Conservation (phyloP, 495 filamentous ascomycete species). For the Articulospora tetracladia region DNA sequence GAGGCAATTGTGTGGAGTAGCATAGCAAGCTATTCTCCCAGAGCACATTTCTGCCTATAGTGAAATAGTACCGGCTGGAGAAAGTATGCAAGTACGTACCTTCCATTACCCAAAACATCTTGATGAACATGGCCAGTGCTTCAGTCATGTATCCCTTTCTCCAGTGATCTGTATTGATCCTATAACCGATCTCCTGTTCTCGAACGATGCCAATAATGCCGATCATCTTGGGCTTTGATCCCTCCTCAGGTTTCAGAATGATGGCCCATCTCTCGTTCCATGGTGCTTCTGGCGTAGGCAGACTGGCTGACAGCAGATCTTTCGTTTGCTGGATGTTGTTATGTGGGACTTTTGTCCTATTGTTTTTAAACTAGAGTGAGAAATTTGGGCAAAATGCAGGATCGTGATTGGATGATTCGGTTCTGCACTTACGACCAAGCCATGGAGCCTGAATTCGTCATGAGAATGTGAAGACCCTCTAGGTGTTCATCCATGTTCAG, state of each 20-base stretch:
- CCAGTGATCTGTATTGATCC: slow-evolving; percentile 18
- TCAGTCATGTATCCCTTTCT: slow-evolving; percentile 24
- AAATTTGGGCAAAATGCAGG: neutral
- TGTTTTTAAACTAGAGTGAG: neutral
- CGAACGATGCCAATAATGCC: slow-evolving; percentile 12
- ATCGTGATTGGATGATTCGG: no score
- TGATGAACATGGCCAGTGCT: slow-evolving; percentile 17
- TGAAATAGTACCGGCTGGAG: no score
- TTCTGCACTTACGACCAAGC: slow-evolving; percentile 16
- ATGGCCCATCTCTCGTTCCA: slow-evolving; percentile 11
- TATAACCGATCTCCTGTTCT: slow-evolving; percentile 17
- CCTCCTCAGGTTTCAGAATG: neutral
- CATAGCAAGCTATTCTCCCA: neutral
- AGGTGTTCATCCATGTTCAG: slow-evolving; percentile 13
- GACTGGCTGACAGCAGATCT: neutral
- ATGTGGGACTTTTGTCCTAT: neutral
- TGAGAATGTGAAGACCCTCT: slow-evolving; percentile 4
- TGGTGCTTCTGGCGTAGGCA: slow-evolving; percentile 6
- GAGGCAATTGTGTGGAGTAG: neutral
- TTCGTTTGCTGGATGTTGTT: slow-evolving; percentile 1
- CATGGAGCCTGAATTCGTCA: neutral
- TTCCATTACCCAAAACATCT: slow-evolving; percentile 12
- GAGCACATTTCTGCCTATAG: neutral
- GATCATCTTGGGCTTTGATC: slow-evolving; percentile 12
- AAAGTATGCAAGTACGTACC: slow-evolving; percentile 6